phyloP scores from a whole-genome alignment of 306 rosid species.

The Carpinus viminea region DNA sequence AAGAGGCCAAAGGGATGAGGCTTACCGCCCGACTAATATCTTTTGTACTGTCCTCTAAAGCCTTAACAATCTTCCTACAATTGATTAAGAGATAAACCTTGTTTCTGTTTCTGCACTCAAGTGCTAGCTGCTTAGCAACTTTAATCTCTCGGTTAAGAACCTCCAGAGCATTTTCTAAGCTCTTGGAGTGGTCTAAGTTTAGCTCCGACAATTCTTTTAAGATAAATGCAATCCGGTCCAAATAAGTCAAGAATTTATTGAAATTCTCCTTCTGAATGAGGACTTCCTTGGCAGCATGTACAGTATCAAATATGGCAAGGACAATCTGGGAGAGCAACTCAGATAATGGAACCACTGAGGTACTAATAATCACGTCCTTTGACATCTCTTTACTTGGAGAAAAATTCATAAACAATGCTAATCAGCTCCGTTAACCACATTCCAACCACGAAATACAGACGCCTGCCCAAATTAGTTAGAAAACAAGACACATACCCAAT shows the following conservation, averaged over 20 bases:
- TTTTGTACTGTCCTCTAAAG: conserved; percentile 39
- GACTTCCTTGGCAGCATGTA: conserved; percentile 44
- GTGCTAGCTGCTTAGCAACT: conserved; percentile 43
- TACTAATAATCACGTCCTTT: conserved; percentile 26
- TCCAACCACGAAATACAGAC: conserved; percentile 15
- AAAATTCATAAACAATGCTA: not conserved
- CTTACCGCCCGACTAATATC: conserved; percentile 45
- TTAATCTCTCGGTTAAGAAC: conserved; percentile 45
- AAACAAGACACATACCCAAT: conserved; percentile 12
- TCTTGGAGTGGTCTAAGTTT: conserved; percentile 27
- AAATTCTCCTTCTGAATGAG: conserved; percentile 52
- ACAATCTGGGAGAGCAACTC: conserved; percentile 46
- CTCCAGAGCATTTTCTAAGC: conserved; percentile 38
- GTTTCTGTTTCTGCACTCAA: conserved; percentile 48
- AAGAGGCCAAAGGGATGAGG: conserved; percentile 42
- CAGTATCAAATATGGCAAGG: conserved; percentile 31
- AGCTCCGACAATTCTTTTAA: conserved; percentile 38
- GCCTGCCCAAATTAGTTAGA: conserved; percentile 25
- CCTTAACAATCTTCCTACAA: conserved; percentile 43
- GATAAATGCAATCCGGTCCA: conserved; percentile 42
- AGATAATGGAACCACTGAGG: conserved; percentile 33
- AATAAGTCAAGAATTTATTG: conserved; percentile 31
- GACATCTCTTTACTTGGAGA: conserved; percentile 34
- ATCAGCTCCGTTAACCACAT: conserved; percentile 20
- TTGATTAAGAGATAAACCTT: conserved; percentile 51